Conservation (phyloP, 2,329 filamentous ascomycete genomes). For the Septoria petroselini region DNA sequence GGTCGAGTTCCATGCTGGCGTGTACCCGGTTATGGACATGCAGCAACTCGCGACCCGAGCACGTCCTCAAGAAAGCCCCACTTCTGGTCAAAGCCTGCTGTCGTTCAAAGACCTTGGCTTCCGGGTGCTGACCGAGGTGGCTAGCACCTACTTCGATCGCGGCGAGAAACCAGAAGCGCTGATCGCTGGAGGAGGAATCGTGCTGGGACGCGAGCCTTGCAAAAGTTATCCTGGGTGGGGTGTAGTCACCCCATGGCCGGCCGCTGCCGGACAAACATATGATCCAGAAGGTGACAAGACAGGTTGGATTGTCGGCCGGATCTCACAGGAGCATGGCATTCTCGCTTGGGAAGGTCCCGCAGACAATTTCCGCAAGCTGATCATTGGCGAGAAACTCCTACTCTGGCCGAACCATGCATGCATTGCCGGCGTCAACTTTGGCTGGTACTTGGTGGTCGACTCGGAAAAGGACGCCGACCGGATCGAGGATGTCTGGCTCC, state of each 20-base stretch:
- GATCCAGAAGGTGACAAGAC: constrained; percentile 42
- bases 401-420: constrained; percentile 82
- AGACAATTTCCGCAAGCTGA: constrained; percentile 48
- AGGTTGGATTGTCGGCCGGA: constrained; percentile 65
- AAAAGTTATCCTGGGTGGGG: constrained; percentile 70
- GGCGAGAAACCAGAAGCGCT: constrained; percentile 60
- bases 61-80: constrained; percentile 40
- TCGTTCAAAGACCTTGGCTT: constrained; percentile 61
- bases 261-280: constrained; percentile 34
- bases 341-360: constrained; percentile 56
- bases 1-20: constrained; percentile 72
- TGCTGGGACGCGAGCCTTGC: constrained; percentile 70
- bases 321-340: constrained; percentile 78
- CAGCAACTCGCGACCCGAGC: constrained; percentile 75
- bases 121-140: constrained; percentile 68
- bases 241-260: constrained; percentile 60
- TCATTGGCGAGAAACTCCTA: constrained; percentile 64
- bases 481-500: constrained; percentile 68
- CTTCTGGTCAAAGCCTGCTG: constrained; percentile 33
- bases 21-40: constrained; percentile 72
- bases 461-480: constrained; percentile 59
- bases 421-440: constrained; percentile 67
- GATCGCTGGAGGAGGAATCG: constrained; percentile 65
- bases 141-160: constrained; percentile 63
- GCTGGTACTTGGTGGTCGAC: constrained; percentile 73